Base-by-base conservation (phyloP, 495 filamentous ascomycete genomes). In the Tetracladium setigerum region DNA sequence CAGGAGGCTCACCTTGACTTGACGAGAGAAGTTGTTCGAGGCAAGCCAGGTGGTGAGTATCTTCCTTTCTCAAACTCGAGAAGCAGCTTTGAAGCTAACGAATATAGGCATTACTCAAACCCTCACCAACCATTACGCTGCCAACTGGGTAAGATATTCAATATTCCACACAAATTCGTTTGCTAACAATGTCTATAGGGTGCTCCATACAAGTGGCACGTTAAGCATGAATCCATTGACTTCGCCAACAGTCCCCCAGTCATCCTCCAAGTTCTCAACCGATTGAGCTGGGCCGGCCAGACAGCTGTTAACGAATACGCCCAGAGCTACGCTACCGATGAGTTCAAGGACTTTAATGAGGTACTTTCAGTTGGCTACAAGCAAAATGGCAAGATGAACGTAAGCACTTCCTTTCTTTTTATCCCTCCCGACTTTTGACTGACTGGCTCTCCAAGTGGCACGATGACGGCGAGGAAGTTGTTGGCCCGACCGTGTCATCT, bases 191-290 rank as follows among this genome's bases (percentile, higher is more conserved):
- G 59, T 44, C 16, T 49, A 24, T 52, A 89, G 80, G 89, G 89
- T 0, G 84, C 86, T 42, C 82, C 81, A 0, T 95, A 95, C 58
- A 90, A 94, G 51, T 95, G 82, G 52, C 74, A 86, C 11, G 85
- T 87, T 1, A 64, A 73, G 5, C 80, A 87, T 2, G 65, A 79
- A 9, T 83, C 82, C 0, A 77, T 62, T 37, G 67, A 66, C 2
- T 90, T 95, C 46, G 55, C 64, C 2, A 71, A 82, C 13, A 83
- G 86, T 0, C 77, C 78, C 0, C 47, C 62, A 6, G 65, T 69
- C 0, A 69, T 95, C 5, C 66, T 77, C 18, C 68, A 68, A 16
- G 72, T 74, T 1, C 61, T 87, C 3, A 69, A 78, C 6, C 72
- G 82, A 22, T 56, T 90, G 42, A 77, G 71, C 12, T 89, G 85